Evolutionary conservation across 192 early-diverging fungal genomes (phyloP), one percentile per base, ranked within the genome.

Genomic region (Mortierella antarctica): DNA sequence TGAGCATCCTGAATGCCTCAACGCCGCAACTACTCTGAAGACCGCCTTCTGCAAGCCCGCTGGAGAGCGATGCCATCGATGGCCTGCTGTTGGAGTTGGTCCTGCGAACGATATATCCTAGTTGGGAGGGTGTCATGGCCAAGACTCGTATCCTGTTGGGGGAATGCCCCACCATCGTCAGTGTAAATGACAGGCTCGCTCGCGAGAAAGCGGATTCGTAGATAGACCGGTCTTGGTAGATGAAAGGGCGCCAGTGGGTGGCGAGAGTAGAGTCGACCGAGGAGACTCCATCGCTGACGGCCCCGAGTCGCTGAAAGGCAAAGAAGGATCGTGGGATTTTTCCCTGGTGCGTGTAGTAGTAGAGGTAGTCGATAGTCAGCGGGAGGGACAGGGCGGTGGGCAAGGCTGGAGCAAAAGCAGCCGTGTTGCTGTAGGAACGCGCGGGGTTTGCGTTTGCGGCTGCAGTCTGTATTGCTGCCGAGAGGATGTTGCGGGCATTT

Each of bases 291-390:
- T 31, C 7, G 44, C 45, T 8, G 57, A 61, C 17, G 59, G 65
- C 48, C 17, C 1, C 46, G 51, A 58, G 51, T 2, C 68, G 20
- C 20, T 58, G 20, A n/a, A 76, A 58, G 7, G 66, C 74, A 23
- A 20, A 52, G 15, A 64, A 65, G 20, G 55, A 6, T 2, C 48
- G 31, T 5, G 74, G 74, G 61, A 76, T 76, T 15, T 64, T 66
- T 7, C 49, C 53, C 31, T 76, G 74, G 15, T 57, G 14, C 5
- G 74, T 76, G 18, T 68, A 76, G 15, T 76, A 56, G 23, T 52
- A 76, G 10, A 76, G 61, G 23, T 76, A 76, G 23, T 76, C 74
- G n/a, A 57, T 67, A 3, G 74, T 64, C 54, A 76, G 40, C 0
- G 65, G 73, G 7, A 10, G 20, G 0, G 61, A 62, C 10, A 76